A percentile compares a stretch with the other conserved stretches of the same genome.
Conservation (phyloP, 106 monocot genomes). For the Dioscorea dumetorum region DNA sequence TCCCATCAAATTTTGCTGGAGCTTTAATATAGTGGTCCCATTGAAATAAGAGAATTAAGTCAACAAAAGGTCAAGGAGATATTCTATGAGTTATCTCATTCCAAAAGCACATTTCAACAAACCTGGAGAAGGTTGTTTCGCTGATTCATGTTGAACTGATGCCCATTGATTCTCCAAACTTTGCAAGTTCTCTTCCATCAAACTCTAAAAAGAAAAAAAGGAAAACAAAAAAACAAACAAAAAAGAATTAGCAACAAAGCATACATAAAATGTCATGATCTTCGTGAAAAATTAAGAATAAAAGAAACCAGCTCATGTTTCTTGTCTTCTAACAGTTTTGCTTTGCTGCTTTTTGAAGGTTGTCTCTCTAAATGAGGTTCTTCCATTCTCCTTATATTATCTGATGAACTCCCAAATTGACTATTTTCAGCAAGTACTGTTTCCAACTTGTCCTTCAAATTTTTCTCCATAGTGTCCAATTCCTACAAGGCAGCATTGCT, state of each 20-base stretch:
- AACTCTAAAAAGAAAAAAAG: slow-evolving; percentile 25
- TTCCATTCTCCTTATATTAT: slow-evolving; percentile 15
- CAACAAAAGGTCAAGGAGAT: slow-evolving; percentile 1
- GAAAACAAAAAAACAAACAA: too few species aligned
- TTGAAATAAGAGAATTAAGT: neutral
- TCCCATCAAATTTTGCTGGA: too few species aligned
- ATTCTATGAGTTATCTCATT: neutral
- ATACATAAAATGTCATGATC: neutral
- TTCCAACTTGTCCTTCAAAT: slow-evolving; percentile 40
- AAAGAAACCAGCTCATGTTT: slow-evolving; percentile 57
- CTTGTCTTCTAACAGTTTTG: slow-evolving; percentile 56
- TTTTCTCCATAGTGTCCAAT: slow-evolving; percentile 38
- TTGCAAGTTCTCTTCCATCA: slow-evolving; percentile 45
- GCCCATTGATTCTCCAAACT: slow-evolving; percentile 53
- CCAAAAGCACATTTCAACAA: slow-evolving; percentile 7
- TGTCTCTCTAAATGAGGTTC: slow-evolving; percentile 22
- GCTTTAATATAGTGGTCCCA: neutral
- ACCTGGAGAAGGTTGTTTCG: slow-evolving; percentile 66
- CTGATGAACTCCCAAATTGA: slow-evolving; percentile 20
- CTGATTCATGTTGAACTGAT: slow-evolving; percentile 46
- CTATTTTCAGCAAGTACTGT: slow-evolving; percentile 20
- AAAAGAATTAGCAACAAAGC: neutral
- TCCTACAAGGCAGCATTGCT: slow-evolving; percentile 29
- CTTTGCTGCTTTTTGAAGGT: slow-evolving; percentile 15
- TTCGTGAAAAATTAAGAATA: slow-evolving; percentile 1